These are phyloP conservation scores for Pichia sp. DNA, from an alignment of 1,139 yeast genomes.

Conservation along the genomic window DNA sequence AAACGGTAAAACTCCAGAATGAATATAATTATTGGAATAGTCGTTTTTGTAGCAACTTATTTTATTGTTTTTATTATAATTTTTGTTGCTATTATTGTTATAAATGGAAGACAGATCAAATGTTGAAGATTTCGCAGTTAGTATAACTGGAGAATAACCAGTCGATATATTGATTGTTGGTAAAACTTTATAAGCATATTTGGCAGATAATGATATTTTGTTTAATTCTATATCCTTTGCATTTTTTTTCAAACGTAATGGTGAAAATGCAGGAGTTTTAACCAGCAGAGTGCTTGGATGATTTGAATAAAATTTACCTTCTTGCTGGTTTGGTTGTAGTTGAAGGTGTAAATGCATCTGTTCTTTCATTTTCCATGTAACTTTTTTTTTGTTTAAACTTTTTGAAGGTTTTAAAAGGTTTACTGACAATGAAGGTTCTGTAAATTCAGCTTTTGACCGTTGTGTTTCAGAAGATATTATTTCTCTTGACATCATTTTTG, in stretches of 20 bases:
- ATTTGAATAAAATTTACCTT: not conserved
- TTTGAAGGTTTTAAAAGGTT: not conserved
- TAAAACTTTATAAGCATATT: slow-evolving; percentile 3
- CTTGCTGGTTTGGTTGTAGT: slow-evolving; percentile 1
- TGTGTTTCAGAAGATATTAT: not conserved
- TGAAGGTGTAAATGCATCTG: slow-evolving; percentile 6
- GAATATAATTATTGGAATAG: slow-evolving; percentile 63
- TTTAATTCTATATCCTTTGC: not conserved
- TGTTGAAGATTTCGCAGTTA: not conserved
- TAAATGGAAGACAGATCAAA: too few relatives aligned
- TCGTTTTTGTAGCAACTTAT: slow-evolving; percentile 42
- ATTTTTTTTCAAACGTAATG: slow-evolving; percentile 4
- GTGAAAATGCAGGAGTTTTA: slow-evolving; percentile 6
- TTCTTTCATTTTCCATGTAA: slow-evolving; percentile 8
- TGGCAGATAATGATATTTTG: slow-evolving; percentile 1
- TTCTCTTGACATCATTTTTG: not conserved
- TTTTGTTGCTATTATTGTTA: too few relatives aligned
- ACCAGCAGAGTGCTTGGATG: not conserved
- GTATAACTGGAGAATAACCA: slow-evolving; percentile 2
- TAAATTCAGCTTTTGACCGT: not conserved
- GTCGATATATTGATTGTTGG: not conserved
- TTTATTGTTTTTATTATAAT: slow-evolving; percentile 7
- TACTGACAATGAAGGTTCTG: not conserved
- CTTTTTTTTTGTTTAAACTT: slow-evolving; percentile 4
- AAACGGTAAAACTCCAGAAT: slow-evolving; percentile 56